Percentiles rank a stretch among this genome's conserved stretches.
phyloP scores from a whole-genome alignment of 192 early-diverging fungal species.

The Podila epicladia region DNA sequence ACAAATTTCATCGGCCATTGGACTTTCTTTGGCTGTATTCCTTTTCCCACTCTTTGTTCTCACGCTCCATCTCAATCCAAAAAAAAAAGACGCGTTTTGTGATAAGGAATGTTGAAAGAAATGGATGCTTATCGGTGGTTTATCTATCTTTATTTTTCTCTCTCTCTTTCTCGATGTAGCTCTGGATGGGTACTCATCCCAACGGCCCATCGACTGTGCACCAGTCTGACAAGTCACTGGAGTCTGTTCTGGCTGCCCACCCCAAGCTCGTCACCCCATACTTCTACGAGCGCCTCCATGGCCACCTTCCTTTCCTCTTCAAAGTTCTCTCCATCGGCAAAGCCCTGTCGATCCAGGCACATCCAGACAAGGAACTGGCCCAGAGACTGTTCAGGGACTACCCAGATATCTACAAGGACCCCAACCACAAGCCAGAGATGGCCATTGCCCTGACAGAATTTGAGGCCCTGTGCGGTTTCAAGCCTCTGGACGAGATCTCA shows the following conservation, averaged over 20 bases:
- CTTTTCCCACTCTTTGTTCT: background rate
- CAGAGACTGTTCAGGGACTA: slow-evolving; percentile 70
- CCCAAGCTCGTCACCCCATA: slow-evolving; percentile 58
- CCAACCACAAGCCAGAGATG: slow-evolving; percentile 97
- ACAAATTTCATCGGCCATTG: background rate
- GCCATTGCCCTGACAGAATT: slow-evolving; percentile 95
- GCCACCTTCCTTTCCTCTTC: slow-evolving; percentile 96
- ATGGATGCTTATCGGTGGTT: background rate
- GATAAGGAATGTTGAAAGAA: background rate
- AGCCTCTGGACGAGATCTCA: slow-evolving; percentile 82
- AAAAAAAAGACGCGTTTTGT: background rate
- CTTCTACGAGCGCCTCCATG: slow-evolving; percentile 70
- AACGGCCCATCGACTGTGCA: slow-evolving; percentile 80
- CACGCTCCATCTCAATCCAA: background rate
- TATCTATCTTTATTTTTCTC: background rate
- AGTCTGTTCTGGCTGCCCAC: slow-evolving; percentile 66
- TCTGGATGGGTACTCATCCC: slow-evolving; percentile 99
- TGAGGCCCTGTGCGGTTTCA: slow-evolving; percentile 94
- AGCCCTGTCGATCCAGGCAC: slow-evolving; percentile 97
- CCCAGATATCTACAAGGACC: slow-evolving; percentile 93
- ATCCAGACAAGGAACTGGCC: slow-evolving; percentile 94
- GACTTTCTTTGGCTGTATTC: background rate
- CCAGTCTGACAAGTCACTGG: slow-evolving; percentile 60
- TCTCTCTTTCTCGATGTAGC: slow-evolving; percentile 52
- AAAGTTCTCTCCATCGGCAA: slow-evolving; percentile 91